A percentile compares a stretch with the other conserved stretches of the same genome.
phyloP scores from a whole-genome alignment of 2,329 filamentous ascomycete species.

The Penicillium sp. region DNA sequence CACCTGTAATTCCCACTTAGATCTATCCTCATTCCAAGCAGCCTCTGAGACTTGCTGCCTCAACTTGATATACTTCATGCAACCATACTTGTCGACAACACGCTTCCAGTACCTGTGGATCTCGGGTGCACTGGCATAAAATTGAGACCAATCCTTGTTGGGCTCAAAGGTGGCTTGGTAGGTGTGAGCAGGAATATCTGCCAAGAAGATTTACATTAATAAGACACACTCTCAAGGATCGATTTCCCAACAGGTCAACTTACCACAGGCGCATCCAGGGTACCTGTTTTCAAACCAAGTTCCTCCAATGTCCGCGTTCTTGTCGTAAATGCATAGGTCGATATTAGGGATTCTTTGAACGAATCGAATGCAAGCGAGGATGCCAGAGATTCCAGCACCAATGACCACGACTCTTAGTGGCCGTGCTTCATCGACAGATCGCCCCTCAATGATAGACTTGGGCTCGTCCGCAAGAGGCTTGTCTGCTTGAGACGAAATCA shows the following conservation, averaged over 20 bases:
- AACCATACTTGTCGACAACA: slow-evolving; percentile 45
- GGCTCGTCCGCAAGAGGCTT: not conserved
- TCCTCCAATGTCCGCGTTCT: slow-evolving; percentile 35
- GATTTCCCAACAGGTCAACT: slow-evolving; percentile 4
- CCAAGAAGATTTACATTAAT: not conserved
- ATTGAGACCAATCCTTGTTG: slow-evolving; percentile 47
- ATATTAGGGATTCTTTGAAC: slow-evolving; percentile 37
- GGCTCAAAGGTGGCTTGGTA: slow-evolving; percentile 55
- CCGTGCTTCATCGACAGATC: slow-evolving; percentile 34
- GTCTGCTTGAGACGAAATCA: not conserved
- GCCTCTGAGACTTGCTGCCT: slow-evolving; percentile 46
- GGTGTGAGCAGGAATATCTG: slow-evolving; percentile 48
- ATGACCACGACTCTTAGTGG: slow-evolving; percentile 37
- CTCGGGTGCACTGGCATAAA: slow-evolving; percentile 49
- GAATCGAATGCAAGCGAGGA: slow-evolving; percentile 39
- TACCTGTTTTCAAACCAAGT: slow-evolving; percentile 39
- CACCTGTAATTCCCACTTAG: slow-evolving; percentile 31
- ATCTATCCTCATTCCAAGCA: slow-evolving; percentile 42
- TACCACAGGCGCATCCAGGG: slow-evolving; percentile 38
- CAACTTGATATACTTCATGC: slow-evolving; percentile 49
- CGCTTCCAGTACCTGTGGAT: slow-evolving; percentile 51
- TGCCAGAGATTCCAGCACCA: slow-evolving; percentile 41
- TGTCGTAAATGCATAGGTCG: slow-evolving; percentile 36
- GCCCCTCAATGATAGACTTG: slow-evolving; percentile 24
- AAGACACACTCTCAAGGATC: not conserved